These are phyloP conservation scores for Coemansia sp. DNA, from an alignment of 192 early-diverging fungal genomes.

Conservation along the genomic window DNA sequence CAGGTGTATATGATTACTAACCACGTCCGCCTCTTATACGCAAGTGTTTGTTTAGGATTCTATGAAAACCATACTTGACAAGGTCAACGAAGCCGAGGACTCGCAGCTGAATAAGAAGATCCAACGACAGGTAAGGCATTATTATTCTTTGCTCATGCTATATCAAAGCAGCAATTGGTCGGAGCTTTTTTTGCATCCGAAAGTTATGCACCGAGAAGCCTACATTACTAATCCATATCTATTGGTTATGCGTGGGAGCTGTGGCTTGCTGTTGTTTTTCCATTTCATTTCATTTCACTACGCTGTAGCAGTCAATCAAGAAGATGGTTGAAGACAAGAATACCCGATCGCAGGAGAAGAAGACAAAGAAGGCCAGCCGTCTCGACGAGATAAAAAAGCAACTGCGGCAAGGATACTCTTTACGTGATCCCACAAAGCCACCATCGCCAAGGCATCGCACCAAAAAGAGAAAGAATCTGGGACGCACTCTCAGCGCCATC, in stretches of 20 bases:
- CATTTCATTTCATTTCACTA: neutral
- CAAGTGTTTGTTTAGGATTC: slow-evolving; percentile 14
- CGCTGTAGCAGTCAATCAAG: slow-evolving; percentile 34
- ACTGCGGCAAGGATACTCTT: slow-evolving; percentile 30
- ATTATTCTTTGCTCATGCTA: neutral
- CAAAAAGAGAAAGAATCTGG: slow-evolving; percentile 21
- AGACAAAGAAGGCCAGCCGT: slow-evolving; percentile 28
- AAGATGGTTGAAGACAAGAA: slow-evolving; percentile 32
- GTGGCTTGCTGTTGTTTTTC: neutral
- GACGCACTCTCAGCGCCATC: slow-evolving; percentile 40
- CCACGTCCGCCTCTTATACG: neutral
- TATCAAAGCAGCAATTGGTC: neutral
- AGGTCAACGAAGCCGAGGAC: slow-evolving; percentile 44
- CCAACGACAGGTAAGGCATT: slow-evolving; percentile 39
- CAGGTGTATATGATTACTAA: neutral
- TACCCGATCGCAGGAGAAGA: slow-evolving; percentile 23
- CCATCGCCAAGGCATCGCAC: slow-evolving; percentile 5
- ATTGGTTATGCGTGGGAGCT: neutral
- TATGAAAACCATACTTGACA: slow-evolving; percentile 39
- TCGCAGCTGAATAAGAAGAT: slow-evolving; percentile 37
- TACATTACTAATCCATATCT: neutral
- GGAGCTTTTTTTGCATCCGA: too few species aligned
- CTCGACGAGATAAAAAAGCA: slow-evolving; percentile 46
- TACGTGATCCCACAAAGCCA: slow-evolving; percentile 1
- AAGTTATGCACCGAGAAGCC: neutral